Evolutionary conservation across 2,329 filamentous ascomycete genomes (phyloP), one percentile per base, ranked within the genome.

Genomic region (Ophiostoma quercus): DNA sequence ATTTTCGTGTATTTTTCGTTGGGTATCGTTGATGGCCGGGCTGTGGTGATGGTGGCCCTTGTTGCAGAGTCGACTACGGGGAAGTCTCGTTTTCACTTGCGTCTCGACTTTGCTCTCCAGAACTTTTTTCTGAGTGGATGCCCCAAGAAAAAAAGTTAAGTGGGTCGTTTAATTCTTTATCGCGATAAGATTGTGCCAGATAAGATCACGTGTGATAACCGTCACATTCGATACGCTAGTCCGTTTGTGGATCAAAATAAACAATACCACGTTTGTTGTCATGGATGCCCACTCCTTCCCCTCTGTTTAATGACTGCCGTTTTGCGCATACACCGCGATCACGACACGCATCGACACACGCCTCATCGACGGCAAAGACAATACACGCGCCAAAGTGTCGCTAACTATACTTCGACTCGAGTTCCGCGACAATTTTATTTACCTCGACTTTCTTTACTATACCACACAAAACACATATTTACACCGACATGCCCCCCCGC

Each of bases 401-500:
- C 25, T 9, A 57, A 12, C 51, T 12, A 12, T 70, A 66, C 47
- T n/a, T n/a, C 32, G 60, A 65, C 32, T 4, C 16, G 3, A n/a
- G 19, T 29, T 62, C 3, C 14, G 25, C 25, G 12, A 34, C 57
- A 62, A 32, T 16, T 8, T 19, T 16, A 29, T 29, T 29, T 60
- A 9, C 14, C 5, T 19, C 43, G 16, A n/a, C 43, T 47, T 47
- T n/a, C 41, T n/a, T 7, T 25, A 60, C 57, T 3, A 34, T 62
- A 16, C 25, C 57, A 60, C 8, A 62, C 12, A 34, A 12, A 4
- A 11, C 57, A 62, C 25, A 34, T 19, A 22, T 16, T 25, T n/a
- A 57, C 51, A 57, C 51, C 51, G 51, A 65, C 65, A 87, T 87
- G 85, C 84, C 85, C 54, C 76, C 82, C 73, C 79, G 83, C 78